Evolutionary conservation across 2,329 filamentous ascomycete species (phyloP).

Genomic region (Cordyceps cicadae): DNA sequence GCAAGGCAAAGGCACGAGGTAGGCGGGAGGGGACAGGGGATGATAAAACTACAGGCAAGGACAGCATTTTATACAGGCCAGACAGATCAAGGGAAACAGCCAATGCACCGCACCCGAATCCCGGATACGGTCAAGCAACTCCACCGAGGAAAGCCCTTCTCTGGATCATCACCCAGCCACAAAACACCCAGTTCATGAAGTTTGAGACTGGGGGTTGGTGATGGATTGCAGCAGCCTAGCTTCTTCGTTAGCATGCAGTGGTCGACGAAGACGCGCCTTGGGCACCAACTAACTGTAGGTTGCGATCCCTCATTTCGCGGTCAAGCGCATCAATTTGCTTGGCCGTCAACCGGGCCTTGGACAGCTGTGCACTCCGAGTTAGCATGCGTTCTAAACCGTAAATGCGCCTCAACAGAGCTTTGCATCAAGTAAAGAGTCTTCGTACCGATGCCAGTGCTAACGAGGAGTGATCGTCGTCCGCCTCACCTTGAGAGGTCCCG

Average conservation of each 20-base stretch:
- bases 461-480: conserved; percentile 53
- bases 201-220: conserved; percentile 12
- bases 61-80: neutral
- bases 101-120: neutral
- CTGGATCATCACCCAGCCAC: neutral
- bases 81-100: conserved; percentile 1
- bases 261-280: neutral
- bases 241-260: neutral
- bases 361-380: conserved; percentile 27
- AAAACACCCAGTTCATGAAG: neutral
- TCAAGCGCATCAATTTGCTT: conserved; percentile 47
- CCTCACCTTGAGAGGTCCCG: conserved; percentile 48
- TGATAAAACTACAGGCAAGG: neutral
- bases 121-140: neutral
- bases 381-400: conserved; percentile 9
- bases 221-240: conserved; percentile 17
- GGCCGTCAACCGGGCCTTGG: conserved; percentile 35
- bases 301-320: conserved; percentile 48
- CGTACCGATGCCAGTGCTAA: conserved; percentile 60
- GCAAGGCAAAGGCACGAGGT: neutral
- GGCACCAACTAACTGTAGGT: conserved; percentile 32
- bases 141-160: neutral
- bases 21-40: neutral
- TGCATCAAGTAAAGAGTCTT: conserved; percentile 38
- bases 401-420: conserved; percentile 13